Base-by-base conservation (phyloP, 768 basidiomycete species). In the Flagelloscypha sp. region DNA sequence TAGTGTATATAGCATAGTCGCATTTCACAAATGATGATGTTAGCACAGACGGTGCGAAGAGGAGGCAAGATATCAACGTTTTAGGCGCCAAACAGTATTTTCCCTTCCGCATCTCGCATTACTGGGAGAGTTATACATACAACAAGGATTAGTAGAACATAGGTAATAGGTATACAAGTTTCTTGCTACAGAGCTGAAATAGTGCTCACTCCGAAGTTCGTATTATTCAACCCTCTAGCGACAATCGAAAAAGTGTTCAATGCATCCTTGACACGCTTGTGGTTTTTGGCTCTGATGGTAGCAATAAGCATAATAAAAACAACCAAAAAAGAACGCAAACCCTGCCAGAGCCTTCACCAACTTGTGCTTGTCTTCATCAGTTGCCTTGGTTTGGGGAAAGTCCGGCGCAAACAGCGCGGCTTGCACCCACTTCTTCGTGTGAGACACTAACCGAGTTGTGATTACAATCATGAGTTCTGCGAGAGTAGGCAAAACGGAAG, bases 211-310 rank as follows among this genome's bases (percentile, higher is more conserved):
- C 89, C 89, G 55, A 92, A 93, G 41, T 74, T 79, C 7, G 87
- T 82, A 6, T 83, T 85, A 46, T 87, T 86, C 38, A 92, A 56
- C 2, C 89, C 89, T 49, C 89, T 61, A 8, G 87, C 82, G 13
- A 94, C 72, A 0, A 94, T 66, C 1, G 82, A 81, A 55, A 94
- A 92, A 43, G 93, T 85, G 45, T 89, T 79, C 8, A 87, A 79
- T 0, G 89, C 88, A 24, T 90, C 88, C 43, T 83, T 65, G 23
- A 79, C 87, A 45, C 68, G 70, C 51, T 79, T 82, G 2, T 76
- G 60, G 12, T 83, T 83, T 27, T 84, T 70, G 23, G 85, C 77
- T 18, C 84, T 84, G 36, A 7, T 25, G 8, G n/a, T 6, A 12
- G 30, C 28, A 22, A 37, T 24, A 38, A 29, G 13, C 5, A 13